Evolutionary conservation across 495 filamentous ascomycete genomes (phyloP).

Genomic region (Amniculicola lignicola): DNA sequence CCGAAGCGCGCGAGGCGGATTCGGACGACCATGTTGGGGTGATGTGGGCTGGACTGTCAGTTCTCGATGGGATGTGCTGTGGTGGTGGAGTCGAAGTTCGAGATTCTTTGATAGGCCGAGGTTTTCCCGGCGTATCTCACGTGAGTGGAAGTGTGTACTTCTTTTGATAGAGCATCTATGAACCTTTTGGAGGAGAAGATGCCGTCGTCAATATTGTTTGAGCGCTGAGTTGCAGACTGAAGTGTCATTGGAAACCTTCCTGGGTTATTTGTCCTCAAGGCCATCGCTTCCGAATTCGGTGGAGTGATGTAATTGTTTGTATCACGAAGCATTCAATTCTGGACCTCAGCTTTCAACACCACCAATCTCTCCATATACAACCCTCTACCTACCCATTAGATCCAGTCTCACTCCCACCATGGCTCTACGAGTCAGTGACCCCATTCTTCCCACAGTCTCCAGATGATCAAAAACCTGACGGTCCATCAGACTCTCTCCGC

Average conservation of each 20-base stretch:
- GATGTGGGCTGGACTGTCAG: background rate
- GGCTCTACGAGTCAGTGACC: constrained; percentile 48
- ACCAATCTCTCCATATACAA: background rate
- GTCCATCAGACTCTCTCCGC: constrained; percentile 69
- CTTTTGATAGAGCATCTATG: no score
- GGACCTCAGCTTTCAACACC: no score
- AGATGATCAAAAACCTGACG: background rate
- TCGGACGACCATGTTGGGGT: constrained; percentile 75
- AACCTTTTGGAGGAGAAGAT: no score
- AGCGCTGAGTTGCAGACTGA: no score
- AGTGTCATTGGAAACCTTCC: no score
- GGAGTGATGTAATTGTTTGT: constrained; percentile 16
- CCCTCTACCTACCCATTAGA: no score
- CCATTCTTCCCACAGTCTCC: background rate
- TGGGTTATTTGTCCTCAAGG: no score
- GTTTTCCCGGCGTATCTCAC: constrained; percentile 8
- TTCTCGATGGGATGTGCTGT: background rate
- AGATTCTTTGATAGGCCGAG: constrained; percentile 14
- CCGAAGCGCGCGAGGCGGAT: constrained; percentile 94
- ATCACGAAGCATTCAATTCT: background rate
- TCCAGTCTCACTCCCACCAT: no score
- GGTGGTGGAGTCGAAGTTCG: background rate
- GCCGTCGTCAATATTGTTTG: no score
- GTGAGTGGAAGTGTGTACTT: no score
- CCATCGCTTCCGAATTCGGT: background rate